Evolutionary conservation across 306 rosid genomes (phyloP).

Genomic region (Acacia melanoxylon): DNA sequence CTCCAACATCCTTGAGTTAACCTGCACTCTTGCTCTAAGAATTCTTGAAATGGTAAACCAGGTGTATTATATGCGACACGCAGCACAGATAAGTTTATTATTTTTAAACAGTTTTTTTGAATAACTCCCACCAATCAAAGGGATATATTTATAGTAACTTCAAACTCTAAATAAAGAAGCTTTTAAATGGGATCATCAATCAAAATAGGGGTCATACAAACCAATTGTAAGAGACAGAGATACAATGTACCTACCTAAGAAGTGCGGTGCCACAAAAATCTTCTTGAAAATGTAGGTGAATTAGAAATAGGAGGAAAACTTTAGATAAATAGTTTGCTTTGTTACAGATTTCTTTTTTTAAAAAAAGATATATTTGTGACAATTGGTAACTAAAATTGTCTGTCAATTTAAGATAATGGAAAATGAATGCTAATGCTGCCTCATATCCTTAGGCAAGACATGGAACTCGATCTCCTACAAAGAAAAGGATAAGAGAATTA

Average conservation of each 20-base stretch:
- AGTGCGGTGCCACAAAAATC: conserved; percentile 93
- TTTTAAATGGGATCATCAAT: conserved; percentile 12
- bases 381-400: background rate
- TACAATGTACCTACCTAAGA: conserved; percentile 73
- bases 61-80: background rate
- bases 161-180: background rate
- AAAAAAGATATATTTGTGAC: background rate
- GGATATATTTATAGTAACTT: background rate
- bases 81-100: background rate
- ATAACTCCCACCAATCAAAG: conserved; percentile 8
- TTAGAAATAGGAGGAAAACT: too few species aligned
- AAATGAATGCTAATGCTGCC: conserved; percentile 21
- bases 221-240: background rate
- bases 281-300: conserved; percentile 88
- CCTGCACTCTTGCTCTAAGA: conserved; percentile 7
- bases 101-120: background rate
- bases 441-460: too few species aligned
- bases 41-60: background rate
- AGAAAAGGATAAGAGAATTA: too few species aligned
- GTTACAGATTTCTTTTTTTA: background rate
- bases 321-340: background rate
- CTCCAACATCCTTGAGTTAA: background rate
- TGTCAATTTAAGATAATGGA: background rate
- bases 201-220: background rate
- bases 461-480: too few species aligned